These are phyloP conservation scores for Geotrichum carabidarum DNA, from an alignment of 1,139 yeast species.

Conservation along the genomic window DNA sequence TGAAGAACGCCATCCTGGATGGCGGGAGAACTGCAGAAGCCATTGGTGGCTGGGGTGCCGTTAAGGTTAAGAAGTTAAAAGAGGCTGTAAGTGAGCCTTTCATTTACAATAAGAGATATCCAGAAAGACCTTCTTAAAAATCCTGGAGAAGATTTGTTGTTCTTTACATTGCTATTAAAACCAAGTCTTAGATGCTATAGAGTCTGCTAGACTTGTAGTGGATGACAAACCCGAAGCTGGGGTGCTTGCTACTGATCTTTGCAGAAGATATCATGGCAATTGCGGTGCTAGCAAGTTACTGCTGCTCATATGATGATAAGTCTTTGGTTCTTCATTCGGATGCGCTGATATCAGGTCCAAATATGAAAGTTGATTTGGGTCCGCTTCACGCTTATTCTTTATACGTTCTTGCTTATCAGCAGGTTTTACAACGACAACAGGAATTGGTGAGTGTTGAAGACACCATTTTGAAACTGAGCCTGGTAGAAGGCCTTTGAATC, in stretches of 20 bases:
- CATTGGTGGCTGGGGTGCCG: slow-evolving; percentile 54
- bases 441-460: slow-evolving; percentile 61
- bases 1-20: slow-evolving; percentile 46
- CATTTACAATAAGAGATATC: slow-evolving; percentile 40
- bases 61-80: slow-evolving; percentile 40
- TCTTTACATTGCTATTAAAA: no score
- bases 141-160: no score
- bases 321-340: slow-evolving; percentile 17
- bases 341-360: slow-evolving; percentile 17
- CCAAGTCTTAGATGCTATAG: no score
- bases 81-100: slow-evolving; percentile 52
- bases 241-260: neutral
- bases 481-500: slow-evolving; percentile 46
- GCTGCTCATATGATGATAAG: slow-evolving; percentile 24
- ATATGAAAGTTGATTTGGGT: slow-evolving; percentile 26
- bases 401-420: slow-evolving; percentile 40
- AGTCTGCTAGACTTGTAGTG: neutral
- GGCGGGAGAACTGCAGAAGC: slow-evolving; percentile 34
- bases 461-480: slow-evolving; percentile 54
- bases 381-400: slow-evolving; percentile 35
- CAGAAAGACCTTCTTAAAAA: neutral
- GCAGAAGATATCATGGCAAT: slow-evolving; percentile 20
- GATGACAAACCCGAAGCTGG: slow-evolving; percentile 7
- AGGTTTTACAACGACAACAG: slow-evolving; percentile 64
- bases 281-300: slow-evolving; percentile 20